phyloP scores from a whole-genome alignment of 2,329 filamentous ascomycete species.

The Exutisphaerella laricina region DNA sequence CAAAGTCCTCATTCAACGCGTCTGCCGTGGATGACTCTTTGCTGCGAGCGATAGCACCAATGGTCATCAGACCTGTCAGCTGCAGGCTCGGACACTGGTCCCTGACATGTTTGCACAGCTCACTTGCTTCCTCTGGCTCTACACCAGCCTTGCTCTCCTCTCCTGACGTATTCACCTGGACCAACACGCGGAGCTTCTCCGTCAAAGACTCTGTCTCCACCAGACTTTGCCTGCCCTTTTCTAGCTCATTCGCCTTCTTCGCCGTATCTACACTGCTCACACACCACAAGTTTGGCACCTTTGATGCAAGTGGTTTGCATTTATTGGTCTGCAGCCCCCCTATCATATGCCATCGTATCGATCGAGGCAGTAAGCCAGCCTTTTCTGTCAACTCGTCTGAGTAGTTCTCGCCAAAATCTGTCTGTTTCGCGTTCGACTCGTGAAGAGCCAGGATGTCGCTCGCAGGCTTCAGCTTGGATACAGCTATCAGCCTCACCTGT shows the following conservation, averaged over 20 bases:
- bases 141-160: conserved; percentile 82
- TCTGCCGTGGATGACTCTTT: conserved; percentile 63
- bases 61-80: conserved; percentile 89
- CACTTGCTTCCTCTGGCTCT: conserved; percentile 56
- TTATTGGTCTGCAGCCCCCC: conserved; percentile 91
- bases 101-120: conserved; percentile 64
- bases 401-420: conserved; percentile 96
- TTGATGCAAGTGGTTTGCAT: conserved; percentile 74
- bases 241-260: conserved; percentile 81
- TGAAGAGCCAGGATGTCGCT: conserved; percentile 85
- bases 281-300: conserved; percentile 82
- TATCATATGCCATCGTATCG: conserved; percentile 93
- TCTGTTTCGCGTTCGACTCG: conserved; percentile 43
- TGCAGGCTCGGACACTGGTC: conserved; percentile 66
- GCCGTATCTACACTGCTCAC: conserved; percentile 82
- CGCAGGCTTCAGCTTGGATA: conserved; percentile 92
- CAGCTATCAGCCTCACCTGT: conserved; percentile 83
- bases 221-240: conserved; percentile 65
- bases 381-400: conserved; percentile 76
- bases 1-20: conserved; percentile 89
- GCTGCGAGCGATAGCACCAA: conserved; percentile 86
- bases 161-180: conserved; percentile 93
- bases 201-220: conserved; percentile 33
- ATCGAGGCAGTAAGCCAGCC: conserved; percentile 66
- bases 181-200: conserved; percentile 62